Evolutionary conservation across 306 rosid species (phyloP), one percentile per base, ranked within the genome.

Genomic region (Lotus japonicus): DNA sequence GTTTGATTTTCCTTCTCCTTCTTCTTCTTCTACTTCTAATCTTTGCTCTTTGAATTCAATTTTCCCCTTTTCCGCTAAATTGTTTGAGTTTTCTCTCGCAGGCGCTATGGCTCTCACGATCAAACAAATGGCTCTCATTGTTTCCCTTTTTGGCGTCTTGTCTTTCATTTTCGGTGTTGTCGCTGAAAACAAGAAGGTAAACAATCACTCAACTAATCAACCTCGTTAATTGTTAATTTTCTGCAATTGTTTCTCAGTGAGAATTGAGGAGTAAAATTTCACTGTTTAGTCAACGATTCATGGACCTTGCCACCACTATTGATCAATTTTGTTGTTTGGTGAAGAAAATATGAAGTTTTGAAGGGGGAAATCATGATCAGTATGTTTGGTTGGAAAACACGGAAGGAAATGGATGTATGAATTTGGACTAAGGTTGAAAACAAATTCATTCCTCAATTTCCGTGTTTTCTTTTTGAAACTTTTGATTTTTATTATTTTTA

Each of bases 121-220:
- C 10, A 72, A 81, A 58, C 59, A 39, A 2, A 81, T 77, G 85
- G 70, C 79, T 72, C 7, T 36, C 2, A 9, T 38, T 50, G 66
- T 81, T 6, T 7, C 66, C 0, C 2, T 36, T n/a, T 43, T 67
- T 5, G 85, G 85, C 1, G 0, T 50, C 9, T 0, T 35, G 17
- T 81, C 85, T 55, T 81, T 81, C 73, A 41, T 81, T 0, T 4
- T 77, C 0, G 85, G 85, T 10, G 85, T 81, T 59, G 9, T 81
- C 2, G 85, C 85, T 3, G 85, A 81, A 63, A 77, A 81, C 82
- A 81, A 81, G 5, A 81, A 77, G 85, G 85, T 81, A 45, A 53
- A 21, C 4, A 31, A 39, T 63, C 21, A 13, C 0, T 21, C 31
- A n/a, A n/a, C n/a, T n/a, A n/a, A n/a, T n/a, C n/a, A n/a, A n/a